These are phyloP conservation scores for Cornus florida DNA, from an alignment of 148 eudicot genomes.

Conservation along the genomic window DNA sequence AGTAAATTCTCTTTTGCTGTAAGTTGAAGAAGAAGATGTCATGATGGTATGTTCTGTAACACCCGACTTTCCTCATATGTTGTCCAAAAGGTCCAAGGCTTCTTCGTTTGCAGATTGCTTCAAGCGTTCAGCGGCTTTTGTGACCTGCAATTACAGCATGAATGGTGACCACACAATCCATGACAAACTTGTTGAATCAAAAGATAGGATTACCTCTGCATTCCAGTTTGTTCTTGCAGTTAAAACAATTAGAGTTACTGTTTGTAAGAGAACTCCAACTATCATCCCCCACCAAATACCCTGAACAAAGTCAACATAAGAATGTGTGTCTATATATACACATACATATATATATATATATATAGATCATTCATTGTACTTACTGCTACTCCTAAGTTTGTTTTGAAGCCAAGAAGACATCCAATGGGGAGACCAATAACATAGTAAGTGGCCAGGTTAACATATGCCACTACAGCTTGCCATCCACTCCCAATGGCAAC, in stretches of 20 bases:
- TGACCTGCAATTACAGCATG: conserved; percentile 31
- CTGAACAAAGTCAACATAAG: conserved; percentile 15
- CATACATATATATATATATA: background rate
- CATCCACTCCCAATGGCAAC: conserved; percentile 70
- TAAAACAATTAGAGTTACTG: conserved; percentile 32
- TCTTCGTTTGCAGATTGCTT: conserved; percentile 47
- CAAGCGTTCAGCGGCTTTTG: conserved; percentile 48
- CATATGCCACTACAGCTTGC: conserved; percentile 55
- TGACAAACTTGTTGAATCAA: background rate
- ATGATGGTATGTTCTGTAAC: background rate
- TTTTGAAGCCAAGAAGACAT: conserved; percentile 52
- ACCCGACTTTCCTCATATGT: conserved; percentile 12
- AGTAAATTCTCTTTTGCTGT: too few species aligned
- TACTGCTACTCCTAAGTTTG: conserved; percentile 43
- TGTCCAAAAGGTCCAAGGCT: conserved; percentile 20
- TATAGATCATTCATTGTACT: conserved; percentile 4
- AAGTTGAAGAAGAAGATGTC: too few species aligned
- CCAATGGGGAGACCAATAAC: conserved; percentile 51
- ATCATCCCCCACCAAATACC: conserved; percentile 64
- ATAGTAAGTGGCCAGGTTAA: conserved; percentile 40
- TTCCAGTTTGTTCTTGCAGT: conserved; percentile 51
- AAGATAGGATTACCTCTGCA: conserved; percentile 29
- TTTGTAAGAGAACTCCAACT: conserved; percentile 39
- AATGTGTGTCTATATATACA: background rate
- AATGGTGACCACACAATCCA: background rate